phyloP scores from a whole-genome alignment of 176 grass and related monocot species.

The Triticum turgidum region DNA sequence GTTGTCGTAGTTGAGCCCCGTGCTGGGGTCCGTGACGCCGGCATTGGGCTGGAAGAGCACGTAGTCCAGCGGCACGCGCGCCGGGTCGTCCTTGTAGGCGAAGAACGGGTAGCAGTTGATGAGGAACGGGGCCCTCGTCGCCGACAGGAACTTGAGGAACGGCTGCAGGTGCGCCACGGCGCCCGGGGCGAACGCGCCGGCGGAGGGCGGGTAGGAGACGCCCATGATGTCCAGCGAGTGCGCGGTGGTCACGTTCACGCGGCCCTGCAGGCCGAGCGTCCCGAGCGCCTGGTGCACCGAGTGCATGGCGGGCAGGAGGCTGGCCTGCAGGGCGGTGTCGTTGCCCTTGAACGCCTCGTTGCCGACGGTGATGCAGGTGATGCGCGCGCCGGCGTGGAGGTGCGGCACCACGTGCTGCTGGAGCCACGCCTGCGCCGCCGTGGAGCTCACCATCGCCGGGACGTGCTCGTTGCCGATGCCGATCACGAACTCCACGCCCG shows the following conservation, averaged over 20 bases:
- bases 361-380: conserved; percentile 74
- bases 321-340: conserved; percentile 37
- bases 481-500: conserved; percentile 69
- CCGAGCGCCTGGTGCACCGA: conserved; percentile 54
- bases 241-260: conserved; percentile 61
- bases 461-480: conserved; percentile 63
- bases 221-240: conserved; percentile 64
- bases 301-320: conserved; percentile 60
- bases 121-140: conserved; percentile 58
- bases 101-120: conserved; percentile 83
- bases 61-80: conserved; percentile 56
- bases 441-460: conserved; percentile 32
- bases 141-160: conserved; percentile 56
- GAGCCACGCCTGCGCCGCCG: conserved; percentile 57
- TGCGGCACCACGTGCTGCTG: conserved; percentile 44
- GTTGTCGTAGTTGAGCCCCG: conserved; percentile 68
- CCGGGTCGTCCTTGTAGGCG: conserved; percentile 63
- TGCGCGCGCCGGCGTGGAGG: conserved; percentile 44
- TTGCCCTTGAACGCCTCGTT: conserved; percentile 72
- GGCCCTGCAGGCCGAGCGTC: conserved; percentile 38
- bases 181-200: conserved; percentile 42
- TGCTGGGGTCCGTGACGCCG: conserved; percentile 39
- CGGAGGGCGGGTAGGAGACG: conserved; percentile 68
- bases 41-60: conserved; percentile 57
- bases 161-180: conserved; percentile 42